phyloP scores from a whole-genome alignment of 2,329 filamentous ascomycete species.

The Claviceps digitariae region DNA sequence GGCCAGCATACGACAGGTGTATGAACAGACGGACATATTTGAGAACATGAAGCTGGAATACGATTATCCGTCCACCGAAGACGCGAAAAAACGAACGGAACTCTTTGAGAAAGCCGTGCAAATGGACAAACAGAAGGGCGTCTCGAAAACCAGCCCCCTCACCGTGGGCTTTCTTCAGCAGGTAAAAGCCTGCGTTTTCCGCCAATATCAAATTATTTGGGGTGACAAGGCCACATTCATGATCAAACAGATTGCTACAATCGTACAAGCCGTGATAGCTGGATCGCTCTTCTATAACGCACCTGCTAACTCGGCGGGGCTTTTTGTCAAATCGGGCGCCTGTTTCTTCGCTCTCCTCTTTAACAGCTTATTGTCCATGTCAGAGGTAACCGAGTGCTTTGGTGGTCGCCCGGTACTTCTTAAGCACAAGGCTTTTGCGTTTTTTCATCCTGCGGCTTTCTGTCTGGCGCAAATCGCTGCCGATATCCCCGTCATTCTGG shows the following conservation, averaged over 20 bases:
- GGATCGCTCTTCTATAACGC: slow-evolving; percentile 58
- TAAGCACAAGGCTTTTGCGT: slow-evolving; percentile 45
- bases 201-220: slow-evolving; percentile 53
- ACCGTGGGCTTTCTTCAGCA: slow-evolving; percentile 42
- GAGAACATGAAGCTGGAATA: slow-evolving; percentile 40
- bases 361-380: slow-evolving; percentile 48
- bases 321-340: slow-evolving; percentile 51
- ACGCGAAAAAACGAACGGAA: slow-evolving; percentile 34
- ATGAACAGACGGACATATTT: slow-evolving; percentile 38
- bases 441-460: slow-evolving; percentile 45
- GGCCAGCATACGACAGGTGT: slow-evolving; percentile 30
- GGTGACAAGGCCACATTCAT: slow-evolving; percentile 51
- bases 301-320: slow-evolving; percentile 38
- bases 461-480: slow-evolving; percentile 42
- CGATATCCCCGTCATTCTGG: slow-evolving; percentile 40
- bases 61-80: slow-evolving; percentile 36
- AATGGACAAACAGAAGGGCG: slow-evolving; percentile 39
- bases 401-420: slow-evolving; percentile 42
- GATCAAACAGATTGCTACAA: slow-evolving; percentile 45
- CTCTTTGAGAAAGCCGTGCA: slow-evolving; percentile 40
- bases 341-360: slow-evolving; percentile 52
- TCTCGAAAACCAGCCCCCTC: slow-evolving; percentile 40
- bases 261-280: slow-evolving; percentile 46
- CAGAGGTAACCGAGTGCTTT: slow-evolving; percentile 53
- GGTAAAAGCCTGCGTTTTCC: slow-evolving; percentile 38